Conservation (phyloP, 2,329 filamentous ascomycete genomes). For the Phialocephala subalpina region DNA sequence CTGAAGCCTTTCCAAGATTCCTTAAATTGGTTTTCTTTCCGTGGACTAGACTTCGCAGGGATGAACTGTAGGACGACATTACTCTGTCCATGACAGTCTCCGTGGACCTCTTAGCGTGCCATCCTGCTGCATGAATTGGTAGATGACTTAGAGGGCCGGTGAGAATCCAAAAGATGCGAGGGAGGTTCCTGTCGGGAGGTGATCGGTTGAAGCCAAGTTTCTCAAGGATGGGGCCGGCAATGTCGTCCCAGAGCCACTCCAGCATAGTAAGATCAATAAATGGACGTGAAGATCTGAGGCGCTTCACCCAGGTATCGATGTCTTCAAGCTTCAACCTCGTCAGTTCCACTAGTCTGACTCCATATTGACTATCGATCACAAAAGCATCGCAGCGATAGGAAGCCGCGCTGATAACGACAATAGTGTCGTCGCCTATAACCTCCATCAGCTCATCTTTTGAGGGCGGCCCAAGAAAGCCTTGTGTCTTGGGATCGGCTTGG, state of each 20-base stretch:
- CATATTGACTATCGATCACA: constrained; percentile 33
- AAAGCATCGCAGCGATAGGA: constrained; percentile 43
- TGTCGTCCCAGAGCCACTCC: constrained; percentile 45
- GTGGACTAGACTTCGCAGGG: constrained; percentile 45
- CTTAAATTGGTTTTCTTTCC: constrained; percentile 22
- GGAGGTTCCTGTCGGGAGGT: constrained; percentile 32
- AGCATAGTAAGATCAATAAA: constrained; percentile 23
- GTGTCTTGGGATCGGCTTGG: too few relatives aligned
- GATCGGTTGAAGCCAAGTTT: constrained; percentile 32
- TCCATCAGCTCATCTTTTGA: constrained; percentile 30
- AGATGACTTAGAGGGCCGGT: constrained; percentile 43
- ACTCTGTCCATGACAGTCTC: constrained; percentile 46
- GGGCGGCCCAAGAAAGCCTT: constrained; percentile 38
- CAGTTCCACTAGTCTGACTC: constrained; percentile 29
- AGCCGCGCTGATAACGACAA: constrained; percentile 45
- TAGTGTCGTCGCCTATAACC: constrained; percentile 39
- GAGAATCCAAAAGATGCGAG: constrained; percentile 47
- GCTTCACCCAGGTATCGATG: not conserved
- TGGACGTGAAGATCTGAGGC: too few relatives aligned
- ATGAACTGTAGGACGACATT: constrained; percentile 50
- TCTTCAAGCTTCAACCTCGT: constrained; percentile 10
- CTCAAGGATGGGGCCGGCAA: constrained; percentile 41
- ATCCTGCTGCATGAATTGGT: constrained; percentile 47
- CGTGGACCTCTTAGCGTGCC: constrained; percentile 33
- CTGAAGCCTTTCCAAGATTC: not conserved